Base-by-base conservation (phyloP, 352 stramenopile species). In the Lagenidium giganteum region DNA sequence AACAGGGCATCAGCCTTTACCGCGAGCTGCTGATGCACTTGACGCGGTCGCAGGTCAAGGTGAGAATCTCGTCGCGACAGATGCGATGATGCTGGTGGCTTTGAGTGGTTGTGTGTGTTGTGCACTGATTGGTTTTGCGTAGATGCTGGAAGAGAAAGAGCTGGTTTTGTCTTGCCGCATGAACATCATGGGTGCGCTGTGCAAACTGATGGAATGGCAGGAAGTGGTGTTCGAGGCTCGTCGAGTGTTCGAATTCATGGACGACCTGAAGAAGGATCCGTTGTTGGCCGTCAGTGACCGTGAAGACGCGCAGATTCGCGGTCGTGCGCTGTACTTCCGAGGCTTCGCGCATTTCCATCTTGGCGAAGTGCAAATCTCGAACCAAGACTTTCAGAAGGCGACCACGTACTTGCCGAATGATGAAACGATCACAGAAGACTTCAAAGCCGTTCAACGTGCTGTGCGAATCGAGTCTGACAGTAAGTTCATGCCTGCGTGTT, bases 21-120 rank as follows among this genome's bases (percentile, higher is more conserved):
- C 67, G 70, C 17, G 76, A 84, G 35, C 60, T 87, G 34, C 68
- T 88, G 42, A 76, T 83, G 68, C 68, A 84, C 30, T 56, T 88
- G 20, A 83, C 72, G 37, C 68, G 63, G 44, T 87, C 73, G 2
- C 76, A 87, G 17, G 73, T 85, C 46, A 67, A 72, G 46, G 67
- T 76, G 12, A 11, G 49, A 27, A 14, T 8, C n/a, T n/a, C n/a
- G n/a, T n/a, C n/a, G n/a, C n/a, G n/a, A n/a, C n/a, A n/a, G n/a
- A n/a, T n/a, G n/a, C n/a, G n/a, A n/a, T n/a, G n/a, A n/a, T n/a
- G n/a, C n/a, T n/a, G n/a, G n/a, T n/a, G n/a, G n/a, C n/a, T 4
- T n/a, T 35, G 2, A 2, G 16, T 48, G 5, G 36, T 32, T 52
- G 33, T 36, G 14, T 25, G n/a, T 52, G 21, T 49, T n/a, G n/a